Base-by-base conservation (phyloP, 2,329 filamentous ascomycete species). In the Colletotrichum eremochloae region DNA sequence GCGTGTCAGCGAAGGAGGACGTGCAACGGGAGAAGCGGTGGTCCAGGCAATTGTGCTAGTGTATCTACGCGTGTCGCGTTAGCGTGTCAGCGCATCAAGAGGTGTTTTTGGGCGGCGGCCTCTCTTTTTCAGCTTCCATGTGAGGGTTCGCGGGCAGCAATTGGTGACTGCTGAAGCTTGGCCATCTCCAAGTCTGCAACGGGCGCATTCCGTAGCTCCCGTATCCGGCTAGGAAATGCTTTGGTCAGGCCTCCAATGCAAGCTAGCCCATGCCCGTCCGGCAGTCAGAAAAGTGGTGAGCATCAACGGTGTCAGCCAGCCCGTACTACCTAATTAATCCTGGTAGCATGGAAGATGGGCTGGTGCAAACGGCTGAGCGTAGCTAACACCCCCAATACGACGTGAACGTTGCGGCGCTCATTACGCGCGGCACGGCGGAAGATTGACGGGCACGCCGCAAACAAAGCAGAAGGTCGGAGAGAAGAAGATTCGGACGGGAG, bases 181-280 rank as follows among this genome's bases (percentile, higher is more conserved):
- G 1, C 40, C 56, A 38, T 67, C 46, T 63, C 53, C 58, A 52
- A 40, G 70, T 66, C 61, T 72, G 67, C 70, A 72, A 70, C 67
- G 61, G 61, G 67, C 61, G 42, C 70, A 72, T 70, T 72, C 69
- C 60, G 20, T 36, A 55, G 56, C 7, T 72, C 24, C 70, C 70
- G 55, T 61, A 53, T 71, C 42, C 46, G 58, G 50, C 42, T 38
- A 38, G 36, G 31, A 44, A 53, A 38, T 66, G 62, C 53, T 20
- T 29, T 53, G 48, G n/a, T 42, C 42, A 36, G 57, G 52, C 44
- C 42, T 24, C 38, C 44, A 33, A 14, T 62, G 15, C 57, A 33
- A 29, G 5, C 20, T 5, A 20, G 33, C 15, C 29, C 44, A 46
- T 46, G 44, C 31, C 15, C 52, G 33, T 38, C 57, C n/a, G 68